Evolutionary conservation across 192 early-diverging fungal genomes (phyloP), one percentile per base, ranked within the genome.

Genomic region (Geranomyces variabilis): DNA sequence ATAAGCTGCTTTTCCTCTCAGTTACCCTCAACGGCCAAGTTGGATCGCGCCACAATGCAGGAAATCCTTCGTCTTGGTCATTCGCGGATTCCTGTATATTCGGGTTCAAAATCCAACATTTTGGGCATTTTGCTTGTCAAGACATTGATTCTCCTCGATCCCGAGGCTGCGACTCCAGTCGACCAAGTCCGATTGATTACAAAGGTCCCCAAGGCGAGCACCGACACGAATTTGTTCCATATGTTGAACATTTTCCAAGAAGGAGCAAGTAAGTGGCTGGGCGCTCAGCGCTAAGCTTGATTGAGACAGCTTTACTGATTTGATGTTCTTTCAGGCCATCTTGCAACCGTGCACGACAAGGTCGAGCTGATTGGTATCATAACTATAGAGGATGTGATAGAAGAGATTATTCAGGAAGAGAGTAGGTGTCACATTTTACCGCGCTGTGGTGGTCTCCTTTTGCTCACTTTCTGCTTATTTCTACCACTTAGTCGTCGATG

Each of bases 341-440:
- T 60, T 8, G 58, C 58, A 8, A 60, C 58, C 58, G 58, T 60
- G 7, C 29, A 60, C 58, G 58, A 60, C 29, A 60, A 53, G 14
- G 46, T 15, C 5, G 43, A 41, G 1, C 33, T 67, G 3, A 26
- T 84, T n/a, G 83, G 83, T 1, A 84, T 84, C 46, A 70, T 84
- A 24, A 84, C 83, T 47, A 61, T 84, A 12, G 83, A 84, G 58
- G 83, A 84, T 44, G 77, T 84, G 22, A 81, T 84, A 55, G 83
- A 84, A 56, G 83, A 84, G 56, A 67, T 84, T 26, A 67, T 67
- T 6, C 66, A 67, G 21, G 66, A 53, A 53, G 51, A 53, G 24
- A 41, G 36, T 41, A 41, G 36, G 36, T 41, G 3, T 10, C 36
- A 3, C 36, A 10, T 10, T 41, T 41, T 41, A 10, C n/a, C n/a